Evolutionary conservation across 129 eudicot species (phyloP).

Genomic region (Heracleum sosnowskyi): DNA sequence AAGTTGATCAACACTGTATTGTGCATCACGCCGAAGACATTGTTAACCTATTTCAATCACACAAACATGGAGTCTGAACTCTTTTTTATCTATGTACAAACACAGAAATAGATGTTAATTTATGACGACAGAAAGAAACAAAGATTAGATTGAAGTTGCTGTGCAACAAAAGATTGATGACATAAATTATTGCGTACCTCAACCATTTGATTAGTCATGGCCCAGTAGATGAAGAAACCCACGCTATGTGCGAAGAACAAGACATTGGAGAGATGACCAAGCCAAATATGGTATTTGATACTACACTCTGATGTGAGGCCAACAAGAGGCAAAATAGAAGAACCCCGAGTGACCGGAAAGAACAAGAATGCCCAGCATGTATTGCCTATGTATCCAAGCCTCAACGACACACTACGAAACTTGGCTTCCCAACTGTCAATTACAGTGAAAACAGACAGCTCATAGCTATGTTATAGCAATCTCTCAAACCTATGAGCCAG

Average conservation of each 20-base stretch:
- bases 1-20: neutral
- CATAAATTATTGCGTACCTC: conserved; percentile 33
- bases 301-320: conserved; percentile 77
- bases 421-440: conserved; percentile 47
- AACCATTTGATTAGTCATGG: conserved; percentile 36
- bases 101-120: too few relatives aligned
- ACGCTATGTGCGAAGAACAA: conserved; percentile 47
- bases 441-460: neutral
- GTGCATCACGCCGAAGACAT: too few relatives aligned
- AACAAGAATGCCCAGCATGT: conserved; percentile 61
- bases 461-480: too few relatives aligned
- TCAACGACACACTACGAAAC: conserved; percentile 54
- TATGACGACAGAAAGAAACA: neutral
- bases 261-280: conserved; percentile 57
- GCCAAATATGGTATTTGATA: conserved; percentile 83
- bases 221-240: conserved; percentile 57
- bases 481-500: neutral
- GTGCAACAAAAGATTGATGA: neutral
- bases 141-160: neutral
- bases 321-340: conserved; percentile 59
- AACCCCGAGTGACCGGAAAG: conserved; percentile 72
- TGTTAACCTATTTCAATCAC: neutral
- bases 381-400: conserved; percentile 64
- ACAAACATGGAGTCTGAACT: neutral
- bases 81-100: neutral